Base-by-base conservation (phyloP, 192 early-diverging fungal genomes). In the Phycomyces nitens region DNA sequence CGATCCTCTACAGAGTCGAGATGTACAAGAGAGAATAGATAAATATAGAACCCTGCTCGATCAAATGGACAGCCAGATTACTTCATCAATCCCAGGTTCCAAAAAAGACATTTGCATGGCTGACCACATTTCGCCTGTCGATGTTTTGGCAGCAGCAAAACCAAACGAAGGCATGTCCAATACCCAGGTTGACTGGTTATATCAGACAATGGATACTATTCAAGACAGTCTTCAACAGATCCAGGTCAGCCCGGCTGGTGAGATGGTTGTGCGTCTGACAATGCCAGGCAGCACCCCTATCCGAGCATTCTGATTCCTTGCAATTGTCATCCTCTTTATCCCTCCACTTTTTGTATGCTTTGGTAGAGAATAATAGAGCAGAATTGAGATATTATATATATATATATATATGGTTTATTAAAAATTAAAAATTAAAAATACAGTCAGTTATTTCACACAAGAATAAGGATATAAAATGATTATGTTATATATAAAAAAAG, bases 251-350 rank as follows among this genome's bases (percentile, higher is more conserved):
- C 60, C 68, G 7, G 74, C 68, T 6, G 74, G 74, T 22, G 65
- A 76, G 6, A 76, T 76, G 49, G 74, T 76, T 34, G 68, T 76
- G 20, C 65, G 62, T 29, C 27, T 76, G 2, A 76, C 60, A 0
- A 66, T 71, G 53, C 29, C 65, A 8, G 65, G 67, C 56, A 55
- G 42, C 27, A 54, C 51, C 15, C 18, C 44, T 18, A n/a, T n/a
- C 44, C 2, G 18, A 18, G 44, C 44, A 47, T 18, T 47, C 18
- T 47, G 7, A 34, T n/a, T n/a, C n/a, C n/a, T n/a, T n/a, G n/a
- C n/a, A 5, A 34, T 34, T 34, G 29, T 34, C 29, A 2, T 34
- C 7, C 29, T 7, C 29, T 34, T 34, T n/a, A n/a, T n/a, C 29
- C 29, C 29, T 34, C 7, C 29, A 2, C 29, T 34, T 34, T 34